phyloP scores from a whole-genome alignment of 257 asterid genomes.

The Solanum peruvianum region DNA sequence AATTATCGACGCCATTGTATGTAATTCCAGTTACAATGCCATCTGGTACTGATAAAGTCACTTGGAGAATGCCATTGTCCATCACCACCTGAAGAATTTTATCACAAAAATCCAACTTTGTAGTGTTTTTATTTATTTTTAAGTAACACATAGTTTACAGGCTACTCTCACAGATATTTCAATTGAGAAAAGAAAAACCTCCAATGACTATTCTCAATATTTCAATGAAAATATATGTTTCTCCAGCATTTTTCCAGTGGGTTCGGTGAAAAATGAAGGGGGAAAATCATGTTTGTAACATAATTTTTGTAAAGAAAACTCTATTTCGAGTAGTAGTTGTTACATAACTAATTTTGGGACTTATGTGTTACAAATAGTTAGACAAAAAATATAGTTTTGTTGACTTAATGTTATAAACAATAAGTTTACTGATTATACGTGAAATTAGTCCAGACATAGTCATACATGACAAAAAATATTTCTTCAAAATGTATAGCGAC shows the following conservation, averaged over 20 bases:
- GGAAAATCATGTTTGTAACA: not conserved
- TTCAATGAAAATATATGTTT: not conserved
- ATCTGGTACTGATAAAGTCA: slow-evolving; percentile 61
- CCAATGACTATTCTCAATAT: not conserved
- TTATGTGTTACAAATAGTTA: not conserved
- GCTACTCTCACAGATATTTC: not conserved
- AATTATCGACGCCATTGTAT: slow-evolving; percentile 54
- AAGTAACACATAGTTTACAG: no score
- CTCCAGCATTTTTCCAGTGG: not conserved
- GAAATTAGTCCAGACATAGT: not conserved
- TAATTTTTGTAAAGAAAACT: not conserved
- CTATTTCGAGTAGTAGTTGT: not conserved
- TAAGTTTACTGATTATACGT: not conserved
- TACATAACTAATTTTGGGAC: not conserved
- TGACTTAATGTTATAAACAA: not conserved
- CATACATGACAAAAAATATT: not conserved
- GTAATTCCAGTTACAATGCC: slow-evolving; percentile 48
- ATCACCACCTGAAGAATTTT: slow-evolving; percentile 39
- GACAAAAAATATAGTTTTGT: not conserved
- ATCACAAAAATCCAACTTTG: not conserved
- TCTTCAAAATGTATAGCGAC: not conserved
- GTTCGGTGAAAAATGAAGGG: not conserved
- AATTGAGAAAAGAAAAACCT: no score
- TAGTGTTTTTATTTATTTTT: not conserved
- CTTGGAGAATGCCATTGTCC: slow-evolving; percentile 63